phyloP scores from a whole-genome alignment of 257 asterid species.

The Phtheirospermum japonicum region DNA sequence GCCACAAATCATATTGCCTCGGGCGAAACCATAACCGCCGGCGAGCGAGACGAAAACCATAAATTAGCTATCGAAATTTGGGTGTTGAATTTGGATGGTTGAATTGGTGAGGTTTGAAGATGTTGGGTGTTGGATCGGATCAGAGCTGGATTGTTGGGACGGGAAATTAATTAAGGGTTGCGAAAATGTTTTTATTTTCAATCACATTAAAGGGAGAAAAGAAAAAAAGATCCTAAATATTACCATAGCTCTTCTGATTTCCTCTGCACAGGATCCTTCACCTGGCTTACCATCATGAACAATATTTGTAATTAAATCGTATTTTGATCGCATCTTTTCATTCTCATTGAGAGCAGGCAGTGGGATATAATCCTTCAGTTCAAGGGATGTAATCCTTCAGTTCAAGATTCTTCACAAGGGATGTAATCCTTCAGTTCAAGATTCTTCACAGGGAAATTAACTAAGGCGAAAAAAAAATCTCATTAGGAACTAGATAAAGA shows the following conservation, averaged over 20 bases:
- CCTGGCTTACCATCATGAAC: conserved; percentile 82
- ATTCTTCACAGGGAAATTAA: conserved; percentile 96
- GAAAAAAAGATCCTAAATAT: not conserved
- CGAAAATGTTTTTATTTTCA: not conserved
- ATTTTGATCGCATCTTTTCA: conserved; percentile 69
- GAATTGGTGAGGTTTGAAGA: too few species aligned
- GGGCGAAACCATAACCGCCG: too few species aligned
- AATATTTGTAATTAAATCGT: conserved; percentile 77
- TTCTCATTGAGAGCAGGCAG: conserved; percentile 67
- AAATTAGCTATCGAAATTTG: too few species aligned
- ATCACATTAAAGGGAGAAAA: not conserved
- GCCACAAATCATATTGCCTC: too few species aligned
- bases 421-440: too few species aligned
- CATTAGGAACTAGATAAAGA: conserved; percentile 3
- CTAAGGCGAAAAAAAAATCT: conserved; percentile 33
- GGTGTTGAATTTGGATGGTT: too few species aligned
- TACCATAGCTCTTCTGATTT: conserved; percentile 96
- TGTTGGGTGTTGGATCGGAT: too few species aligned
- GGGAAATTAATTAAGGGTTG: conserved; percentile 12
- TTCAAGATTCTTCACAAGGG: conserved; percentile 96
- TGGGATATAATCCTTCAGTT: conserved; percentile 85
- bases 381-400: too few species aligned
- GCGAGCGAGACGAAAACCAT: too few species aligned
- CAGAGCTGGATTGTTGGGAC: too few species aligned
- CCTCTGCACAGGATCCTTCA: conserved; percentile 89